These are phyloP conservation scores for Trichosporon faecale DNA, from an alignment of 1,284 basidiomycete species.

Conservation along the genomic window DNA sequence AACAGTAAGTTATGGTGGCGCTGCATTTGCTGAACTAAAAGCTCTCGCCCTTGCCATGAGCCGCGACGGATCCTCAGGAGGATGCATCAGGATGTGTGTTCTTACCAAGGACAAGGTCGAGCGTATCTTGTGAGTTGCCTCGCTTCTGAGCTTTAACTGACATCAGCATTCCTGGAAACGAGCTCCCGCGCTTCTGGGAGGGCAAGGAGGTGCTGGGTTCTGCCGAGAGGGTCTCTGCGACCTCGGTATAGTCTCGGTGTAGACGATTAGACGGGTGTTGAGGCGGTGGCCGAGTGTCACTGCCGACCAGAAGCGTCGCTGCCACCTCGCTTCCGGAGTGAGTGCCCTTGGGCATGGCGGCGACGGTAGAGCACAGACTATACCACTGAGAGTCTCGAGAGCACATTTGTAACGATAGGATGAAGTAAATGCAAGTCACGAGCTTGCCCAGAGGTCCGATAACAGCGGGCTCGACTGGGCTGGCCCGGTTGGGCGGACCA, in stretches of 20 bases:
- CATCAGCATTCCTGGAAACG: slow-evolving; percentile 72
- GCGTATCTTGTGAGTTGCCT: slow-evolving; percentile 62
- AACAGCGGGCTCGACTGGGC: background rate
- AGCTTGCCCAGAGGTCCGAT: background rate
- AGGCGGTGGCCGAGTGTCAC: background rate
- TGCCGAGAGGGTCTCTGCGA: slow-evolving; percentile 2
- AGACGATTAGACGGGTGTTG: slow-evolving; percentile 3
- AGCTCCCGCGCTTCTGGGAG: slow-evolving; percentile 64
- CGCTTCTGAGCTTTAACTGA: background rate
- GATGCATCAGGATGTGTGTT: slow-evolving; percentile 94
- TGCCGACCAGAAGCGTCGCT: background rate
- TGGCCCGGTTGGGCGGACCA: background rate
- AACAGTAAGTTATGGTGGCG: slow-evolving; percentile 82
- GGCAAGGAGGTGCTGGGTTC: slow-evolving; percentile 45
- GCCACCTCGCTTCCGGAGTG: background rate
- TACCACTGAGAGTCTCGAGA: slow-evolving; percentile 3
- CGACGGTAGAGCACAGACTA: background rate
- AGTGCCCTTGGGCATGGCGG: background rate
- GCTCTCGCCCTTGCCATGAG: slow-evolving; percentile 95
- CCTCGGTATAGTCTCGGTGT: background rate
- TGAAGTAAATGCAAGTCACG: slow-evolving; percentile 14
- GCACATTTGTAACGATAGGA: slow-evolving; percentile 24
- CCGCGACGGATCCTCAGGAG: slow-evolving; percentile 95
- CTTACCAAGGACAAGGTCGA: slow-evolving; percentile 91
- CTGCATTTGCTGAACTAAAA: slow-evolving; percentile 43